These are phyloP conservation scores for Boletus insuetus DNA, from an alignment of 768 basidiomycete genomes.

Conservation along the genomic window DNA sequence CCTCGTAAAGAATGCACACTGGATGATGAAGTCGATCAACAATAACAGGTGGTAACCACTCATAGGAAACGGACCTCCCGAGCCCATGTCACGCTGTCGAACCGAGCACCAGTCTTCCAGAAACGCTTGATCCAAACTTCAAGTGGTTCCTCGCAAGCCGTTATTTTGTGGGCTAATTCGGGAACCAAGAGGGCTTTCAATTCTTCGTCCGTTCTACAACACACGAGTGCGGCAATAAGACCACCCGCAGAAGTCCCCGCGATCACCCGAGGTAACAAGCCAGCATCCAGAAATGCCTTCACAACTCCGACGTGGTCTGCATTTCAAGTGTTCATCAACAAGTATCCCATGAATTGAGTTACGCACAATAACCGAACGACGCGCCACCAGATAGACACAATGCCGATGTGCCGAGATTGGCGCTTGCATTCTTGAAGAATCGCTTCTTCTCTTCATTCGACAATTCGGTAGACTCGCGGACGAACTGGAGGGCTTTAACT, in stretches of 20 bases:
- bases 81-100: conserved; percentile 89
- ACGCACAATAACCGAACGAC: conserved; percentile 85
- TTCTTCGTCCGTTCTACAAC: conserved; percentile 88
- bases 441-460: conserved; percentile 85
- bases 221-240: conserved; percentile 69
- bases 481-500: conserved; percentile 67
- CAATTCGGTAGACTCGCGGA: conserved; percentile 71
- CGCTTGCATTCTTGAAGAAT: conserved; percentile 88
- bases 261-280: conserved; percentile 85
- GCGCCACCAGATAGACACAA: conserved; percentile 96
- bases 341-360: conserved; percentile 1
- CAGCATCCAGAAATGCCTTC: conserved; percentile 86
- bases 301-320: conserved; percentile 88
- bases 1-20: conserved; percentile 88
- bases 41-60: neutral
- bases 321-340: conserved; percentile 1
- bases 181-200: conserved; percentile 75
- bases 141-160: conserved; percentile 78
- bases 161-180: conserved; percentile 77
- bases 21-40: neutral
- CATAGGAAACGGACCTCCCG: conserved; percentile 56
- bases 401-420: conserved; percentile 88
- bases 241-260: conserved; percentile 95
- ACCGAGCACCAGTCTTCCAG: conserved; percentile 88
- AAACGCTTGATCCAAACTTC: conserved; percentile 69